These are phyloP conservation scores for Cordyceps tenuipes DNA, from an alignment of 2,329 filamentous ascomycete species.

Conservation along the genomic window DNA sequence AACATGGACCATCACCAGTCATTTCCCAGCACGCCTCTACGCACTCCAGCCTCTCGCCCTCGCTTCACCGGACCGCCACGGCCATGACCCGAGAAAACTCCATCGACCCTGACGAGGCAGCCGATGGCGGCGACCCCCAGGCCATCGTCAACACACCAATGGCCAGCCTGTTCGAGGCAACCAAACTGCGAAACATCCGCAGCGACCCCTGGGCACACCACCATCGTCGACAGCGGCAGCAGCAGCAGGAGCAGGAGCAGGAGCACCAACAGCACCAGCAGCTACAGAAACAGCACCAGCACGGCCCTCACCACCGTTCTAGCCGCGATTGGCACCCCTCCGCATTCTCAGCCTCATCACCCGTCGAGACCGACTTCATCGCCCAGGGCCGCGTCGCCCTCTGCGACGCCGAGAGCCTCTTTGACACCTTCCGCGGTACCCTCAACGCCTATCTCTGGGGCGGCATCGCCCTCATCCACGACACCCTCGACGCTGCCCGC, in stretches of 20 bases:
- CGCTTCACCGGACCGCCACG: conserved; percentile 16
- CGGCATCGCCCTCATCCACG: conserved; percentile 23
- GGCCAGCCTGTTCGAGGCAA: conserved; percentile 26
- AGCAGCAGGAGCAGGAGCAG: not conserved
- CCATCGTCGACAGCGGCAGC: conserved; percentile 6
- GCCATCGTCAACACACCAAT: conserved; percentile 24
- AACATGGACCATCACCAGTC: not conserved
- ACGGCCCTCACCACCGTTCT: not conserved
- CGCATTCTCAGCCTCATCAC: no score
- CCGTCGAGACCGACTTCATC: conserved; percentile 22
- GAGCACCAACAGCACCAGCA: not conserved
- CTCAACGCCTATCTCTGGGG: conserved; percentile 27
- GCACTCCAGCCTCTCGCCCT: conserved; percentile 13
- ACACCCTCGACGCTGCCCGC: conserved; percentile 20
- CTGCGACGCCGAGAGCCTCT: conserved; percentile 21
- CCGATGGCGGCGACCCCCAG: conserved; percentile 18
- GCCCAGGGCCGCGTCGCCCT: conserved; percentile 20
- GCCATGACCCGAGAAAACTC: conserved; percentile 27
- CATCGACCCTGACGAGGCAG: conserved; percentile 15
- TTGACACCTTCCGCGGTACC: conserved; percentile 21
- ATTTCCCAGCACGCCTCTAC: not conserved
- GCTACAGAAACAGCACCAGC: not conserved
- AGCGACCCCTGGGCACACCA: conserved; percentile 20
- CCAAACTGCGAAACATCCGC: conserved; percentile 25
- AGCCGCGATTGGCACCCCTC: conserved; percentile 3